Base-by-base conservation (phyloP, 768 basidiomycete species). In the Austroboletus festivus region DNA sequence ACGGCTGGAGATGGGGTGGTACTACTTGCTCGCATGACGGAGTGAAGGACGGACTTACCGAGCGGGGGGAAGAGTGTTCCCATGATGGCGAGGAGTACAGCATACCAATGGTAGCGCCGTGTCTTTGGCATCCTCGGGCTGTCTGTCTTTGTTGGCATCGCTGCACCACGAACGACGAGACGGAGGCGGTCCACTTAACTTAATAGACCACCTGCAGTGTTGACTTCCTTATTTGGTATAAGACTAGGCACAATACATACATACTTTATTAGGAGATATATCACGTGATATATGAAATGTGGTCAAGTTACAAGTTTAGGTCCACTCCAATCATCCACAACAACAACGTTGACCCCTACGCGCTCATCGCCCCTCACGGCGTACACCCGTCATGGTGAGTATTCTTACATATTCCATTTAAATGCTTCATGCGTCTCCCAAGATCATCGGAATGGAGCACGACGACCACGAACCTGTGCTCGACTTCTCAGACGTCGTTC, bases 21-120 rank as follows among this genome's bases (percentile, higher is more conserved):
- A 13, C 33, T 12, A 20, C 40, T 31, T 10, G 46, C 22, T 33
- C 37, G 15, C 12, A 22, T 9, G 22, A 11, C 11, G 24, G 4
- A n/a, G 2, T 15, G 11, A 16, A 3, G 33, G 15, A n/a, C n/a
- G 5, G 13, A 63, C 79, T 45, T 41, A 94, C 93, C 93, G 23
- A 97, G 76, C 23, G 93, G 93, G 9, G 93, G 93, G 48, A 97
- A 82, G 43, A 97, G 74, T 1, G 90, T 86, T n/a, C 93, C 94
- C 48, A 89, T 67, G 44, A 96, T 80, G 69, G 93, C 93, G 28
- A 97, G 77, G 11, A 93, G 33, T 49, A 87, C 82, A 13, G 82
- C 71, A 65, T 85, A 95, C 23, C 84, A 92, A 75, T 95, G 92
- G 62, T 90, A 77, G 35, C 77, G 77, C 63, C 76, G 81, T 21